These are phyloP conservation scores for Kodamaea ohmeri DNA, from an alignment of 1,139 yeast genomes.

Conservation along the genomic window DNA sequence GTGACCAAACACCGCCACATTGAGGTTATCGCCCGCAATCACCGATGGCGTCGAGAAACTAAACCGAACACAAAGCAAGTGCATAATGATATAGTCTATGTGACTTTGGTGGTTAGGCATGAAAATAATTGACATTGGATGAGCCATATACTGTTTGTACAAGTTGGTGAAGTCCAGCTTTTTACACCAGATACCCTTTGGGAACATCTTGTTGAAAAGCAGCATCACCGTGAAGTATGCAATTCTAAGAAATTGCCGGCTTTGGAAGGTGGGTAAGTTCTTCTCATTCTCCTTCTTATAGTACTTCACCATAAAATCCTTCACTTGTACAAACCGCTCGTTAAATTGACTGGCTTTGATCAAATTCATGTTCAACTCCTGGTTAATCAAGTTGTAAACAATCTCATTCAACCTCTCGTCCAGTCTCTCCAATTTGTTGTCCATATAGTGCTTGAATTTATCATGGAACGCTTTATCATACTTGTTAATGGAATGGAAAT, in stretches of 20 bases:
- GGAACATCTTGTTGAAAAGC: constrained; percentile 38
- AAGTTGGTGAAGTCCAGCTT: constrained; percentile 31
- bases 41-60: constrained; percentile 59
- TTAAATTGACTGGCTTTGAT: constrained; percentile 36
- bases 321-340: constrained; percentile 36
- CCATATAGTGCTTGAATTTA: constrained; percentile 32
- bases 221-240: constrained; percentile 41
- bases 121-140: constrained; percentile 45
- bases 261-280: constrained; percentile 34
- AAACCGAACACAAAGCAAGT: constrained; percentile 54
- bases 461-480: constrained; percentile 29
- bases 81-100: constrained; percentile 62
- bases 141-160: constrained; percentile 31
- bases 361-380: constrained; percentile 41
- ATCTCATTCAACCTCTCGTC: constrained; percentile 40
- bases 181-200: constrained; percentile 44
- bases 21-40: constrained; percentile 68
- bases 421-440: constrained; percentile 29
- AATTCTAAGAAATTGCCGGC: constrained; percentile 29
- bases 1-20: constrained; percentile 58
- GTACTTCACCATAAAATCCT: constrained; percentile 39
- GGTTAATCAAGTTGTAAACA: constrained; percentile 37
- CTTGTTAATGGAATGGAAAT: constrained; percentile 36
- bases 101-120: constrained; percentile 63
- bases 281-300: constrained; percentile 36